A percentile compares a stretch with the other conserved stretches of the same genome.
Conservation (phyloP, 768 basidiomycete genomes). For the Lactifluus pinguis region DNA sequence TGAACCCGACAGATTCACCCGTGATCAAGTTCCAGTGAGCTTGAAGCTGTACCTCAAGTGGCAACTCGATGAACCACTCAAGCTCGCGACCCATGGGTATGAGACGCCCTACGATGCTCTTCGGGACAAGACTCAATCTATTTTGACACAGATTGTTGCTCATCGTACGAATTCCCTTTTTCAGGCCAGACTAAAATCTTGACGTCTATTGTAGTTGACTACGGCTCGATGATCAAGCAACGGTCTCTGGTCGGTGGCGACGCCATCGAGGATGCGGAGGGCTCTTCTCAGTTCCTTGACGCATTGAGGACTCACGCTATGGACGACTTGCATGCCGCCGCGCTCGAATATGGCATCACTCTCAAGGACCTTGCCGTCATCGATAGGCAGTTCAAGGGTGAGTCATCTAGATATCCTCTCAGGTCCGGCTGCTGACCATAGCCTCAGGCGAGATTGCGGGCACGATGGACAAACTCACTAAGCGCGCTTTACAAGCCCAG, state of each 20-base stretch:
- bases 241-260: slow-evolving; percentile 63
- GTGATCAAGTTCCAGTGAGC: slow-evolving; percentile 80
- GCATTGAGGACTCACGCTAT: slow-evolving; percentile 75
- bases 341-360: slow-evolving; percentile 75
- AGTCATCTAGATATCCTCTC: background rate
- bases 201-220: slow-evolving; percentile 33
- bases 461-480: slow-evolving; percentile 81
- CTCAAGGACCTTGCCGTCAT: slow-evolving; percentile 83
- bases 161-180: slow-evolving; percentile 48
- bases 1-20: slow-evolving; percentile 49
- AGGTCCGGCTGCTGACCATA: background rate
- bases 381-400: slow-evolving; percentile 75
- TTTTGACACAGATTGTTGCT: slow-evolving; percentile 78
- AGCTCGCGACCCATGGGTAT: slow-evolving; percentile 77
- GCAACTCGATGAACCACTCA: slow-evolving; percentile 45
- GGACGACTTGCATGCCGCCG: slow-evolving; percentile 79
- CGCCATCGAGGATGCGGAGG: slow-evolving; percentile 60
- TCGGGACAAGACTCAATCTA: slow-evolving; percentile 77
- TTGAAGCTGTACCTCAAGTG: slow-evolving; percentile 80
- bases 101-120: slow-evolving; percentile 74
- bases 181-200: background rate
- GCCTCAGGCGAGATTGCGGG: slow-evolving; percentile 57
- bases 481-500: slow-evolving; percentile 76
- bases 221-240: slow-evolving; percentile 65
- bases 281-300: slow-evolving; percentile 71